phyloP scores from a whole-genome alignment of 1,284 basidiomycete species.

The Cystobasidium pallidum region DNA sequence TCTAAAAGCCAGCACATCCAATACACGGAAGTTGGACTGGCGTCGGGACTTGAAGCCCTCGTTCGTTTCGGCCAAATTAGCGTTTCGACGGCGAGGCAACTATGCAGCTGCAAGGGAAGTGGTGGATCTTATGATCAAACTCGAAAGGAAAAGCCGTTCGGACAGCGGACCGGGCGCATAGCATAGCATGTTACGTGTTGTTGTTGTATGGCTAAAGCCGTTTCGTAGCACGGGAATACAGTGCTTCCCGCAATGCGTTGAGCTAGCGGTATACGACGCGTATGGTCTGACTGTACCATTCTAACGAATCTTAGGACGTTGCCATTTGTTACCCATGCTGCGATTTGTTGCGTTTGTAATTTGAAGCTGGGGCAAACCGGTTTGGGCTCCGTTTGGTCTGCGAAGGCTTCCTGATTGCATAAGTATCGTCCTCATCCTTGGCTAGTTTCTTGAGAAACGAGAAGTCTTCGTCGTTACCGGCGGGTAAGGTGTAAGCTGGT shows the following conservation, averaged over 20 bases:
- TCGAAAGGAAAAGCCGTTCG: neutral
- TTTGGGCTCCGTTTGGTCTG: neutral
- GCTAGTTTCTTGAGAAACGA: constrained; percentile 17
- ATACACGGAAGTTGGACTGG: constrained; percentile 10
- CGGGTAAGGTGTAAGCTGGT: constrained; percentile 21
- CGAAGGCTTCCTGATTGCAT: constrained; percentile 1
- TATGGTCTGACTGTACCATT: too few relatives aligned
- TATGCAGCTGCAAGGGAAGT: constrained; percentile 19
- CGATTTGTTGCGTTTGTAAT: constrained; percentile 19
- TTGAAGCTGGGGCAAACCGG: neutral
- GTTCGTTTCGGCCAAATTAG: constrained; percentile 9
- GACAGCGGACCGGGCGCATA: neutral
- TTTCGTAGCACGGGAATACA: too few relatives aligned
- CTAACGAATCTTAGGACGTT: too few relatives aligned
- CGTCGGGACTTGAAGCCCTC: constrained; percentile 21
- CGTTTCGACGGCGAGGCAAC: constrained; percentile 12
- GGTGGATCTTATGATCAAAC: constrained; percentile 16
- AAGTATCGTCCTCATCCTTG: constrained; percentile 16
- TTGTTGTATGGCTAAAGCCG: neutral
- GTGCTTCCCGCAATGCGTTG: too few relatives aligned
- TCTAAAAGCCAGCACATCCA: neutral
- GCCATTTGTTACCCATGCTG: neutral
- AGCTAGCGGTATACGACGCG: too few relatives aligned
- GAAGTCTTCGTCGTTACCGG: constrained; percentile 17
- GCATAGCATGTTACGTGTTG: neutral